Base-by-base conservation (phyloP, 108 stramenopile genomes). In the Skeletonema marinoi region DNA sequence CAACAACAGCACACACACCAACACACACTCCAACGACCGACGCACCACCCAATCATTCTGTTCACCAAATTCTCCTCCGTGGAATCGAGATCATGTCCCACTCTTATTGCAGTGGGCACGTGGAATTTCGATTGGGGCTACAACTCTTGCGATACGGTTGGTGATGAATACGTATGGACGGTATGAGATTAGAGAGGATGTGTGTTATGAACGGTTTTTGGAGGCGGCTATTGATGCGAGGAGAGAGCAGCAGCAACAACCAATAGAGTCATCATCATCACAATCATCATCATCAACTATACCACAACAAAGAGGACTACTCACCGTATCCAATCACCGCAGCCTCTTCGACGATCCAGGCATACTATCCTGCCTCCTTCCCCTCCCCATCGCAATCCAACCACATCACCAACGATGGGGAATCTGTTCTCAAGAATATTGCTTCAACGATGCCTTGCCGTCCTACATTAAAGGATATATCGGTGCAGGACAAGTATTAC, bases 251-350 rank as follows among this genome's bases (percentile, higher is more conserved):
- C 14, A 61, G 12, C 7, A 9, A 16, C 29, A 8, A 32, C 6
- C 42, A 11, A n/a, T n/a, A n/a, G n/a, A n/a, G n/a, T 25, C 30
- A 7, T 17, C 44, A 8, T 19, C 36, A 58, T 59, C 63, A 33
- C 3, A 56, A n/a, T n/a, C n/a, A n/a, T n/a, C n/a, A n/a, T n/a
- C n/a, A n/a, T n/a, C n/a, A n/a, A n/a, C n/a, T n/a, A n/a, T n/a
- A 6, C 31, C 2, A 46, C 42, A 1, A 32, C 32, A 60, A 12
- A 61, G 61, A 56, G 85, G 80, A 61, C 46, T 91, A 25, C 60
- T 91, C 12, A 91, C 90, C 8, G 85, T 91, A 29, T 86, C 87
- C 74, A 91, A 91, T 56, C 90, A 91, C 73, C 70, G 87, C 29
- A 86, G 83, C 25, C 69, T 88, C 13, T 77, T 91, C 46, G 90